Conservation (phyloP, 768 basidiomycete genomes). For the Brasilioporus rufonigricans region DNA sequence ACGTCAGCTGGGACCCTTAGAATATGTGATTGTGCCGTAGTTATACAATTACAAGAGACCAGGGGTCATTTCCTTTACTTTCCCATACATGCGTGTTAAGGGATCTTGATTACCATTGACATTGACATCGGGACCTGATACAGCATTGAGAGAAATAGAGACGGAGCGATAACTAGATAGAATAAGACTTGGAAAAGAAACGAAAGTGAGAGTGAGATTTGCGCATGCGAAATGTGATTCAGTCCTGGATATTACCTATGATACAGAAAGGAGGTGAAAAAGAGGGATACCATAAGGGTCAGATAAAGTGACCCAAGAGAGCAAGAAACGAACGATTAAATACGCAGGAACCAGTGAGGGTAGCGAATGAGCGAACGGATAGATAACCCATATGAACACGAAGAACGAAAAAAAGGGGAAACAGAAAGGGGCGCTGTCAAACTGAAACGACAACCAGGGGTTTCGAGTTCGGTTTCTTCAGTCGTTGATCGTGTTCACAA, state of each 20-base stretch:
- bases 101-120: not conserved
- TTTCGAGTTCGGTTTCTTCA: not conserved
- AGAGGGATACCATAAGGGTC: conserved; percentile 1
- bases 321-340: conserved; percentile 7
- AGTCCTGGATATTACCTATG: conserved; percentile 14
- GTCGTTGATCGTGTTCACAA: conserved; percentile 4
- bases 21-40: conserved; percentile 12
- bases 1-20: not conserved
- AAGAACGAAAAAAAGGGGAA: conserved; percentile 3
- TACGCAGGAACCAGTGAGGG: not conserved
- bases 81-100: too few species aligned
- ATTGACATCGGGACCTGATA: conserved; percentile 8
- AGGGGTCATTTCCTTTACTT: too few species aligned
- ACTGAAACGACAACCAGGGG: conserved; percentile 11
- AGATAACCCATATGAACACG: conserved; percentile 21
- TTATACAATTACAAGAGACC: conserved; percentile 20
- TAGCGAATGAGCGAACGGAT: not conserved
- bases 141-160: not conserved
- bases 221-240: conserved; percentile 6
- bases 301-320: not conserved
- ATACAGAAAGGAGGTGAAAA: conserved; percentile 1
- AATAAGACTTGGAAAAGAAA: conserved; percentile 6
- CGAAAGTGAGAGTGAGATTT: conserved; percentile 1
- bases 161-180: conserved; percentile 2
- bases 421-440: not conserved